Base-by-base conservation (phyloP, 2,329 filamentous ascomycete species). In the Pseudohalonectria lignicola region DNA sequence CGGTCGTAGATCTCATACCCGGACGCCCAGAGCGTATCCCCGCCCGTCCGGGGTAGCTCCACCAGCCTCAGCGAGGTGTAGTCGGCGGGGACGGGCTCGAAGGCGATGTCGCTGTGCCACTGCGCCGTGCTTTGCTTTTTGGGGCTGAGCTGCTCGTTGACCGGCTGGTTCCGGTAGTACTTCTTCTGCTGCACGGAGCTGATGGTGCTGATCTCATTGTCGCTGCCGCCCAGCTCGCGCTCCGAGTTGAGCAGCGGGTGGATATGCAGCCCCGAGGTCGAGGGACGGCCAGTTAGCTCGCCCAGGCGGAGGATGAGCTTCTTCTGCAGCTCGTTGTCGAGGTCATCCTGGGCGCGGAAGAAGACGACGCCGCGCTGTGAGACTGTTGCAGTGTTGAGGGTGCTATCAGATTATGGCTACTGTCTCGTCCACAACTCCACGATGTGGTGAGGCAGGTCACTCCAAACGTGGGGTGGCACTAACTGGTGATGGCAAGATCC, bases 1-100 rank as follows among this genome's bases (percentile, higher is more conserved):
- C 74, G 68, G 48, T 83, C 77, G 48, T 79, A 82, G 11, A 80
- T 55, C 46, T 82, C 76, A 49, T 81, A 81, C 1, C 75, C 76
- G 1, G 74, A 78, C 0, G 77, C 78, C 76, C 77, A 82, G 5
- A 82, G 65, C 0, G 79, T 81, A 52, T 72, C 67, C 10, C 55
- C 55, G 11, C 55, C 55, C 1, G 53, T 58, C 31, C 54, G 53
- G 0, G 69, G 68, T 0, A 71, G 50, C 4, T 62, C 59, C 34
- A 64, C 56, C 13, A 73, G 64, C 33, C 70, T 66, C 29, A 74
- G 59, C 36, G 69, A 66, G 10, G 69, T 67, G 49, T 71, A 72
- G 43, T 73, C 69, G 9, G 66, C 66, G 1, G 69, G 69, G 1
- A 69, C 62, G 1, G 60, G 61, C 52, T 74, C 70, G 42, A 74